Percentiles rank a stretch among this genome's conserved stretches.
phyloP scores from a whole-genome alignment of 1,284 basidiomycete genomes.

The Moniliella sp. region DNA sequence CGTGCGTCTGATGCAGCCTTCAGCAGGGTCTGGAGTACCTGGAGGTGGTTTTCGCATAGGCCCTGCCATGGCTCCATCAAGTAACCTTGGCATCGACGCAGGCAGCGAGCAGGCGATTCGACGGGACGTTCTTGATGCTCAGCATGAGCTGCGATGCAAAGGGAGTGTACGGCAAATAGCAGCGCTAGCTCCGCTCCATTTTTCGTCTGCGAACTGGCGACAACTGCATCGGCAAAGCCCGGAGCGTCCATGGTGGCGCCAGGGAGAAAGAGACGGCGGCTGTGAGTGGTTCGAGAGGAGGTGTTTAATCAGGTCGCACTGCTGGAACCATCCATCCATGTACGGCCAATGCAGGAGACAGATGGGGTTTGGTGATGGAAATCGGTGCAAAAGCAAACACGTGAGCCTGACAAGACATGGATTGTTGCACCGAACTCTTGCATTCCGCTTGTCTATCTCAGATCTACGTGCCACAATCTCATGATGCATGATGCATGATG shows the following conservation, averaged over 20 bases:
- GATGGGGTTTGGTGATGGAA: too few relatives aligned
- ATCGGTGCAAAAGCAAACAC: too few relatives aligned
- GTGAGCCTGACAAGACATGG: too few relatives aligned
- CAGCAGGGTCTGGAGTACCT: conserved; percentile 7
- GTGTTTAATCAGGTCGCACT: too few relatives aligned
- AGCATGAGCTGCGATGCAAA: conserved; percentile 4
- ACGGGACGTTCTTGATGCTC: conserved; percentile 6
- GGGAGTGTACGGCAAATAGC: conserved; percentile 12
- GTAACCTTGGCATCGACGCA: conserved; percentile 12
- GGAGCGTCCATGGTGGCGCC: conserved; percentile 9
- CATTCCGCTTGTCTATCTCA: too few relatives aligned
- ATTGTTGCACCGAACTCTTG: too few relatives aligned
- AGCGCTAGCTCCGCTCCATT: conserved; percentile 12
- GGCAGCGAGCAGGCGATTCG: conserved; percentile 2
- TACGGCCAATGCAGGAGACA: too few relatives aligned
- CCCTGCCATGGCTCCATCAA: conserved; percentile 19
- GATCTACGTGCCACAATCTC: too few relatives aligned
- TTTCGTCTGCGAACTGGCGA: conserved; percentile 2
- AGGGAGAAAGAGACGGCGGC: too few relatives aligned
- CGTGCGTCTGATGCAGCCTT: neutral
- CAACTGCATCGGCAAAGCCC: conserved; percentile 11
- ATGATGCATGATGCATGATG: too few relatives aligned
- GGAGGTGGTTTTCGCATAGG: conserved; percentile 10
- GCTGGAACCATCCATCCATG: too few relatives aligned
- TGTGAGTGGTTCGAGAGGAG: too few relatives aligned